Evolutionary conservation across 2,329 filamentous ascomycete genomes (phyloP), one percentile per base, ranked within the genome.

Genomic region (Botrytis sinoallii): DNA sequence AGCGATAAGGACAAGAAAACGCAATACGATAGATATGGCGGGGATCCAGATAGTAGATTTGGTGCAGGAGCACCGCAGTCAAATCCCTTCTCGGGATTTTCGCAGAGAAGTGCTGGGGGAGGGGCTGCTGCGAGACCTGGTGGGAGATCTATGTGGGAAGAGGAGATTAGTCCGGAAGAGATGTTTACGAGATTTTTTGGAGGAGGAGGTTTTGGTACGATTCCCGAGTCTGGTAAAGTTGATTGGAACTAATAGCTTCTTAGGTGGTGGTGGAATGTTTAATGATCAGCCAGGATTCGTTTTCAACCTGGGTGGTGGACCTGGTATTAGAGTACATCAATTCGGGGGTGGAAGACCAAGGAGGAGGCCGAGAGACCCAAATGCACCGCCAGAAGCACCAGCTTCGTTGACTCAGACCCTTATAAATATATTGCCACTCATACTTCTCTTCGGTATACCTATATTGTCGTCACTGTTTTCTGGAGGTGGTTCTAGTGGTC

Each of bases 141-240:
- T 57, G 86, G 88, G 32, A 81, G 82, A 71, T 86, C 88, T 25
- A 90, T 91, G 86, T 97, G 92, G 83, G 93, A 96, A 72, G 94
- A 96, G 75, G 95, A 98, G 82, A 93, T 99, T 79, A 97, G 93
- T 72, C 95, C 96, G 0, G 96, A 99, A 83, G 96, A 99, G 83
- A 89, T 99, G 86, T 99, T 99, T 85, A 91, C 95, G 81, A 90
- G 95, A 76, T 99, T 99, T 88, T 99, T 99, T 85, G 93, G 93
- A 66, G 94, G 93, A 60, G 83, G 83, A 57, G 85, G 87, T 79
- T 88, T 89, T 66, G 90, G 92, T 60, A 40, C 42, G 61, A 35
- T 52, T 29, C 72, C 48, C 12, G 16, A 35, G 35, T n/a, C 42
- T 71, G 46, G 40, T 35, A 68, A 70, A 48, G 38, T 35, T 9